Evolutionary conservation across 139 green algal species (phyloP), one percentile per base, ranked within the genome.

Genomic region (Desmodesmus armatus): DNA sequence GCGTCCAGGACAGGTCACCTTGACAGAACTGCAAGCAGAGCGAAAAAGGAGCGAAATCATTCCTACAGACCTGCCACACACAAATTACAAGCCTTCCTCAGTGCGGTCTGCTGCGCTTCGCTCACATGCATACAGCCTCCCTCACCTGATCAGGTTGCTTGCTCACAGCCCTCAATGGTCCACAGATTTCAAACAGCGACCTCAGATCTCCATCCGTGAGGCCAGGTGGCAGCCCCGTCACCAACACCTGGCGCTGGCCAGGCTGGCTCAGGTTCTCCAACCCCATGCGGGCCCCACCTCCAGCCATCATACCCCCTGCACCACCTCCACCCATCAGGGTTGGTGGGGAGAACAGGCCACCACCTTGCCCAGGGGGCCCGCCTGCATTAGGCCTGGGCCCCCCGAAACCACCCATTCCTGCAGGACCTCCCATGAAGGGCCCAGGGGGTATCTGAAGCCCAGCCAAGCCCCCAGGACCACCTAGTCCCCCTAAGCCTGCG

Each of bases 101-200:
- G n/a, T n/a, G n/a, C n/a, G n/a, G n/a, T n/a, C n/a, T n/a, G n/a
- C n/a, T n/a, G n/a, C n/a, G n/a, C n/a, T n/a, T 37, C 17, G 60
- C 60, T 69, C 7, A 69, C 60, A 27, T 35, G 21, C 15, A n/a
- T 35, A 7, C 17, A 21, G 11, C 65, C 40, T 17, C 23, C 23
- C 72, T 79, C 60, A 82, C 76, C 0, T 51, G 71, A 5, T 82
- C 76, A 31, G 41, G 27, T 27, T 37, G 76, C 19, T 65, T 44
- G 76, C 40, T n/a, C 3, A 82, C 31, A 29, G 27, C 3, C 39
- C 53, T 33, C 53, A 82, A 35, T 0, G 25, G 37, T 15, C 76
- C 76, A 39, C 76, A 82, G 3, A 82, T 39, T 37, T 72, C 37
- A 15, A 82, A 72, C 53, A 82, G 76, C 76, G 71, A n/a, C 17